Percentiles rank a stretch among this genome's conserved stretches.
Conservation (phyloP, 768 basidiomycete species). For the Albatrellus ellisii region DNA sequence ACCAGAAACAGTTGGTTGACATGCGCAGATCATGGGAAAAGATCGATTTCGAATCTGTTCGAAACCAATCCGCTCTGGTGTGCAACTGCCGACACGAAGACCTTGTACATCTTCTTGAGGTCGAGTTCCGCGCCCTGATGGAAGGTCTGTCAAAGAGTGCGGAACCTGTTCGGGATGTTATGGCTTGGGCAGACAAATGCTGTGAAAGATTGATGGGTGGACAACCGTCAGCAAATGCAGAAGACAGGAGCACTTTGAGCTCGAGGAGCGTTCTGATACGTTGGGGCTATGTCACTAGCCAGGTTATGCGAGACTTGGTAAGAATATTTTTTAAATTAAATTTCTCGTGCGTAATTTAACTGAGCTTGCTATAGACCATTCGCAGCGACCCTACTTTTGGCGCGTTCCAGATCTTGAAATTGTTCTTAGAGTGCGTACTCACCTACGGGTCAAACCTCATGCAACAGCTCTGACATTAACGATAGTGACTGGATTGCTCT, state of each 20-base stretch:
- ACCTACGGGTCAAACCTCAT: slow-evolving; percentile 3
- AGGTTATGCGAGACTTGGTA: slow-evolving; percentile 86
- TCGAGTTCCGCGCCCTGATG: slow-evolving; percentile 70
- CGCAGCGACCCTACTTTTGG: slow-evolving; percentile 88
- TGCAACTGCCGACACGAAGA: slow-evolving; percentile 91
- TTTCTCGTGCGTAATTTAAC: neutral
- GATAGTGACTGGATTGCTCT: slow-evolving; percentile 83
- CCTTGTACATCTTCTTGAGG: slow-evolving; percentile 71
- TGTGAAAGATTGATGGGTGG: slow-evolving; percentile 74
- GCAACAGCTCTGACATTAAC: slow-evolving; percentile 13
- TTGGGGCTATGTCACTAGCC: slow-evolving; percentile 88
- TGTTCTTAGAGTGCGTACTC: slow-evolving; percentile 72
- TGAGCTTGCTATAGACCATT: slow-evolving; percentile 48
- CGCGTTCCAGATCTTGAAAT: slow-evolving; percentile 83
- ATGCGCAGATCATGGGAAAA: slow-evolving; percentile 85
- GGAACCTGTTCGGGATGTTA: slow-evolving; percentile 77
- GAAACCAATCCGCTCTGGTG: slow-evolving; percentile 86
- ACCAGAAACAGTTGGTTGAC: slow-evolving; percentile 71
- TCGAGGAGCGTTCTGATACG: slow-evolving; percentile 80
- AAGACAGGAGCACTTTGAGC: slow-evolving; percentile 73
- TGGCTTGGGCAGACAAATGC: slow-evolving; percentile 88
- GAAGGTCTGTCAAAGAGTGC: slow-evolving; percentile 56
- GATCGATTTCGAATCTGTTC: slow-evolving; percentile 82
- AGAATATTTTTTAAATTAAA: slow-evolving; percentile 24
- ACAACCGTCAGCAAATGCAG: slow-evolving; percentile 37